Evolutionary conservation across 148 eudicot species (phyloP).

Genomic region (Gaultheria prostrata): DNA sequence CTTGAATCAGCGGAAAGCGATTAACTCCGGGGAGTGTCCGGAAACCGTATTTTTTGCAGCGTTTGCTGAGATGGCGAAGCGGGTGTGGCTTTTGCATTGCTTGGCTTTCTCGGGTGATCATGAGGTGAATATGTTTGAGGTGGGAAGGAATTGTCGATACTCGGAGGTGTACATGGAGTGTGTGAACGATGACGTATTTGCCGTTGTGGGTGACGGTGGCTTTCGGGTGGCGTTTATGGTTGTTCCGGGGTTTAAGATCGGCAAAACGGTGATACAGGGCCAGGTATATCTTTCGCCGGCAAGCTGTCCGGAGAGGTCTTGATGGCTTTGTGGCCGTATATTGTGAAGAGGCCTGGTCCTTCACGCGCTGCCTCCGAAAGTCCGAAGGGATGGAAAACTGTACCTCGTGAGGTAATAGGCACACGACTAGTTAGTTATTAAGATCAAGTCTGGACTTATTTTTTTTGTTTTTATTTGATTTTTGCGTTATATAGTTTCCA

Average conservation of each 20-base stretch:
- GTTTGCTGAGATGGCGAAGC: constrained; percentile 70
- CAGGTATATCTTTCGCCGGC: constrained; percentile 63
- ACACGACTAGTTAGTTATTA: too few relatives aligned
- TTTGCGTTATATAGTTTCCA: too few relatives aligned
- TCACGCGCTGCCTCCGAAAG: too few relatives aligned
- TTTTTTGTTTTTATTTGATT: too few relatives aligned
- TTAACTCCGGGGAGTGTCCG: constrained; percentile 61
- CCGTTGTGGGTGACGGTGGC: constrained; percentile 20
- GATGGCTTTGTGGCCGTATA: too few relatives aligned
- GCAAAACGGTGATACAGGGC: constrained; percentile 70
- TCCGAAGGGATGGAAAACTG: too few relatives aligned
- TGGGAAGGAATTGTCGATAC: constrained; percentile 47
- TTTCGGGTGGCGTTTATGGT: constrained; percentile 61
- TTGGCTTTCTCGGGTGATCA: constrained; percentile 55
- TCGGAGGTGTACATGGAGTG: constrained; percentile 93
- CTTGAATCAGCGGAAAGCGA: constrained; percentile 64
- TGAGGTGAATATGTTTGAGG: constrained; percentile 63
- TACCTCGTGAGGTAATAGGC: too few relatives aligned
- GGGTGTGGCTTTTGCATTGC: constrained; percentile 76
- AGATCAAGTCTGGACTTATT: too few relatives aligned
- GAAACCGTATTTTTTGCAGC: constrained; percentile 54
- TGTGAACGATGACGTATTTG: constrained; percentile 36
- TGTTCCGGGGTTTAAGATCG: constrained; percentile 88
- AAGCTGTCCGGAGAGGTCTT: too few relatives aligned
- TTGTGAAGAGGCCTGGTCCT: too few relatives aligned